These are phyloP conservation scores for Diaporthe ampelina DNA, from an alignment of 2,329 filamentous ascomycete species.

Conservation along the genomic window DNA sequence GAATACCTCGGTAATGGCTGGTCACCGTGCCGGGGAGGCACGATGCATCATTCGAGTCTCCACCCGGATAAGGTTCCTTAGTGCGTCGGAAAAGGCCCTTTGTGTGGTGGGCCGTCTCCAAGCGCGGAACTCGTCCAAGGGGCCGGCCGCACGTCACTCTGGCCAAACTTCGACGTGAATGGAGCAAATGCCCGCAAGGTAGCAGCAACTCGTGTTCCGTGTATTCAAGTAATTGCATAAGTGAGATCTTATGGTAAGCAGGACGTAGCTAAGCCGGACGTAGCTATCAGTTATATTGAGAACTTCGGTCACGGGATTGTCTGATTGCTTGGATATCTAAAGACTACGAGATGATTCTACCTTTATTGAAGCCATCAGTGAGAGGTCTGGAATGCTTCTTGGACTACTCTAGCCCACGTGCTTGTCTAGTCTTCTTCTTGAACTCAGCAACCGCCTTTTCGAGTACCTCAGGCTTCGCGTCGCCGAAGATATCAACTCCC, in stretches of 20 bases:
- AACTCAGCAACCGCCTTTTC: constrained; percentile 41
- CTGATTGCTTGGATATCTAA: background rate
- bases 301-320: background rate
- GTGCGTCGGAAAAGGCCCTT: constrained; percentile 13
- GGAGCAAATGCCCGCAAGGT: background rate
- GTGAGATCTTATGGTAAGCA: background rate
- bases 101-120: background rate
- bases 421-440: constrained; percentile 38
- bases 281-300: background rate
- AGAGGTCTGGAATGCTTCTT: background rate
- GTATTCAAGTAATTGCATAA: background rate
- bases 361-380: background rate
- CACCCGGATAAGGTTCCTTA: constrained; percentile 9
- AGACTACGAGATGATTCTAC: background rate
- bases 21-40: background rate
- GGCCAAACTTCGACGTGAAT: no score
- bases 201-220: background rate
- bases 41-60: constrained; percentile 2
- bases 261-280: no score
- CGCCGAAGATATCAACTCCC: constrained; percentile 42
- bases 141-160: no score
- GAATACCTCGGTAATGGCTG: constrained; percentile 13
- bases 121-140: background rate
- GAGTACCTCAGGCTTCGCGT: constrained; percentile 40
- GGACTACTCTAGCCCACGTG: constrained; percentile 36